phyloP scores from a whole-genome alignment of 768 basidiomycete species.

The Mycena galopus region DNA sequence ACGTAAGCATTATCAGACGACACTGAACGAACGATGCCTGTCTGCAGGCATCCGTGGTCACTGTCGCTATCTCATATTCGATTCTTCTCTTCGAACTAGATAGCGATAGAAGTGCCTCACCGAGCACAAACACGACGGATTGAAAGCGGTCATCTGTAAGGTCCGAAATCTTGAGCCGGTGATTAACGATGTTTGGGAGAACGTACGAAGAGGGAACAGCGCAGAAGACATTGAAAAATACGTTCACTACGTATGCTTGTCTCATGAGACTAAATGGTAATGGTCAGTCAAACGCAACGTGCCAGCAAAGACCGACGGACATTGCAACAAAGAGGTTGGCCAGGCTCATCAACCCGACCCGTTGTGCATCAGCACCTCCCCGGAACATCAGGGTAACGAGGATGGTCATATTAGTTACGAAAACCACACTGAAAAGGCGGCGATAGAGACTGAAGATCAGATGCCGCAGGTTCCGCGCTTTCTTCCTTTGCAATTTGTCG shows the following conservation, averaged over 20 bases:
- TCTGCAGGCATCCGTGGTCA: conserved; percentile 61
- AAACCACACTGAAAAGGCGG: conserved; percentile 70
- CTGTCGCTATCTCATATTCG: conserved; percentile 73
- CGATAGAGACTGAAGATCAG: conserved; percentile 70
- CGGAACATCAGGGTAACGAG: conserved; percentile 58
- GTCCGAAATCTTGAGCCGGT: neutral
- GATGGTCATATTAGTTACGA: conserved; percentile 65
- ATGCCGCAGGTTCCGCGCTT: conserved; percentile 66
- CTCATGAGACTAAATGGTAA: conserved; percentile 51
- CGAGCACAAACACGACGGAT: conserved; percentile 65
- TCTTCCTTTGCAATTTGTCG: conserved; percentile 61
- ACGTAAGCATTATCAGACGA: conserved; percentile 14
- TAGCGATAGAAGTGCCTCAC: neutral
- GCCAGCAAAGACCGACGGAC: conserved; percentile 6
- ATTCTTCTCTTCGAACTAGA: conserved; percentile 56
- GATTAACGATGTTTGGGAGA: neutral
- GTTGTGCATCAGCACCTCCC: conserved; percentile 49
- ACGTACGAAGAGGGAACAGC: conserved; percentile 63
- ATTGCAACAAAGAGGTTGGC: conserved; percentile 64
- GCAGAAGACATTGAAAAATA: conserved; percentile 66
- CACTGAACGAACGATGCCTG: conserved; percentile 30
- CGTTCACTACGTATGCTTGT: conserved; percentile 71
- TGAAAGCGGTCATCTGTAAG: conserved; percentile 63
- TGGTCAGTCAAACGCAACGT: neutral
- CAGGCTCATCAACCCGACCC: conserved; percentile 56